Conservation (phyloP, 768 basidiomycete genomes). For the Auricularia heimuer region DNA sequence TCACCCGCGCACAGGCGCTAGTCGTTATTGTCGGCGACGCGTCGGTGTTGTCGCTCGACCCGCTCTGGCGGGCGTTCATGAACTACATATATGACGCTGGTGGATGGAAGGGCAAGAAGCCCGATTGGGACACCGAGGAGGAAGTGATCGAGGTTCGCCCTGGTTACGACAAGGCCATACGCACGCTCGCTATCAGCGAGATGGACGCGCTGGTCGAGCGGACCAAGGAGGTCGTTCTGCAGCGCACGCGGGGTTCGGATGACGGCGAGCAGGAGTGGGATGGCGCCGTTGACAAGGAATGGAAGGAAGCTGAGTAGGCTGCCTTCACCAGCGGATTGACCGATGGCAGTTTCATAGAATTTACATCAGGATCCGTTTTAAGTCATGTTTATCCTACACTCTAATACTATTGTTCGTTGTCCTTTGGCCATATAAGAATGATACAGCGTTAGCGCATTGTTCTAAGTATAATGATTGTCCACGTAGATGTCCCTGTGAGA, state of each 20-base stretch:
- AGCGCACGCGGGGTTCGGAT: background rate
- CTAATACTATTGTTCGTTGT: background rate
- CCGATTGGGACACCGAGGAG: slow-evolving; percentile 26
- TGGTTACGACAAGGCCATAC: background rate
- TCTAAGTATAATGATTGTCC: background rate
- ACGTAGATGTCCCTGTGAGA: background rate
- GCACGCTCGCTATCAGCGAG: slow-evolving; percentile 3
- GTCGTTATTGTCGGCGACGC: slow-evolving; percentile 58
- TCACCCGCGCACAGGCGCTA: slow-evolving; percentile 56
- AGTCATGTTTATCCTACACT: background rate
- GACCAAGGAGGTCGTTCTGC: slow-evolving; percentile 3
- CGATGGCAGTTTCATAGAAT: background rate
- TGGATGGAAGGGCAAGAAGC: slow-evolving; percentile 42
- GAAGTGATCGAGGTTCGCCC: background rate
- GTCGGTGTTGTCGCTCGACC: slow-evolving; percentile 44
- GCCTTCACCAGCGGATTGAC: background rate
- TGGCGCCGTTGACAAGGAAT: background rate
- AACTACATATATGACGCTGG: slow-evolving; percentile 40
- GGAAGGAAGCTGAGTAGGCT: background rate
- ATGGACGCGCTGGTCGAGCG: slow-evolving; percentile 9
- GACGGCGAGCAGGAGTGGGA: slow-evolving; percentile 8
- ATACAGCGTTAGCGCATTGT: background rate
- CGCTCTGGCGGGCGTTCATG: slow-evolving; percentile 50
- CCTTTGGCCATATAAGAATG: background rate
- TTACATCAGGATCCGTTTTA: background rate